phyloP scores from a whole-genome alignment of 257 asterid genomes.

The Linderniella brevidens region DNA sequence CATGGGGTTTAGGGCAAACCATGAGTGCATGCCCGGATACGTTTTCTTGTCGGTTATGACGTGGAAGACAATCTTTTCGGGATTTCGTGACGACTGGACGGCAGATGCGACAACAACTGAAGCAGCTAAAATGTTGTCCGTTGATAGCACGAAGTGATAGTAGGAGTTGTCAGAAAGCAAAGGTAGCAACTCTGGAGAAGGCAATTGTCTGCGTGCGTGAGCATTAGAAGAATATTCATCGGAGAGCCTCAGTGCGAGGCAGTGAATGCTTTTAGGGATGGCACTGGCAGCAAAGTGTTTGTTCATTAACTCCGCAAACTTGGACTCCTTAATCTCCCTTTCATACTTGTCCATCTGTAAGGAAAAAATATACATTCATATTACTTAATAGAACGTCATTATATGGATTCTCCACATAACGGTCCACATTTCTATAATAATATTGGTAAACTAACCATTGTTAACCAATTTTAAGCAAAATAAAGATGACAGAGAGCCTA shows the following conservation, averaged over 20 bases:
- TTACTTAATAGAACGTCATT: neutral
- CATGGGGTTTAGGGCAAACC: conserved; percentile 84
- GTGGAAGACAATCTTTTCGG: conserved; percentile 80
- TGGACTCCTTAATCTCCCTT: conserved; percentile 53
- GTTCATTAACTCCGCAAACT: conserved; percentile 54
- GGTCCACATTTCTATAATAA: too few relatives aligned
- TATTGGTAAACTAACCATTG: too few relatives aligned
- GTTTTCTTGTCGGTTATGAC: conserved; percentile 97
- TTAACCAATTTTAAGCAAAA: too few relatives aligned
- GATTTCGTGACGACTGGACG: conserved; percentile 52
- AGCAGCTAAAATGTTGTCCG: conserved; percentile 95
- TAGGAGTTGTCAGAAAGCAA: conserved; percentile 76
- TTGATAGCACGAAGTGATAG: conserved; percentile 74
- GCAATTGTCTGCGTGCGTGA: conserved; percentile 88
- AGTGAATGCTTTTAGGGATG: conserved; percentile 33
- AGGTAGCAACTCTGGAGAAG: conserved; percentile 92
- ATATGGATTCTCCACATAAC: too few relatives aligned
- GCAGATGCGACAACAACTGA: conserved; percentile 81
- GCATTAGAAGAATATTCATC: conserved; percentile 98
- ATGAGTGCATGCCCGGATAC: conserved; percentile 97
- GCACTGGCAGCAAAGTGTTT: conserved; percentile 70
- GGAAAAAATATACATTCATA: conserved; percentile 2
- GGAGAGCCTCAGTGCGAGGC: conserved; percentile 75
- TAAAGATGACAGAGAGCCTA: neutral
- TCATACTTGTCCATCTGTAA: conserved; percentile 45